Conservation (phyloP, 2,329 filamentous ascomycete genomes). For the Fusarium abutilonis region DNA sequence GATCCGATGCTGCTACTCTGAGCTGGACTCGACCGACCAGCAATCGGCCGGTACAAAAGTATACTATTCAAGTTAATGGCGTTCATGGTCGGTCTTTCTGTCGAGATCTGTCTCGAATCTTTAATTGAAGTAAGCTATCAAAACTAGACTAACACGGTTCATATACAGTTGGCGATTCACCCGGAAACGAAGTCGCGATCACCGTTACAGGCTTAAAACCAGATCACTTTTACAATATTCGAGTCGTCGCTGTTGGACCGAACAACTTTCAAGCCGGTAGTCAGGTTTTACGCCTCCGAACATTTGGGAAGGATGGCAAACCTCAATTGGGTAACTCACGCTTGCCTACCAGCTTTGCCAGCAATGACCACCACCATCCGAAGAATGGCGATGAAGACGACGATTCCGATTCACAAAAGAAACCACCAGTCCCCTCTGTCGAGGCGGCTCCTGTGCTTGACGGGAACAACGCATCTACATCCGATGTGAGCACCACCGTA, state of each 20-base stretch:
- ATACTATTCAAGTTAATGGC: conserved; percentile 92
- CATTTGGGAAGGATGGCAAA: conserved; percentile 71
- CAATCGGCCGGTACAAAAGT: conserved; percentile 79
- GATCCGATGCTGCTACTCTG: conserved; percentile 84
- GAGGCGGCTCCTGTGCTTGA: conserved; percentile 72
- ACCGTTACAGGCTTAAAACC: conserved; percentile 89
- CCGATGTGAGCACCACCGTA: conserved; percentile 67
- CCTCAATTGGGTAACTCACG: conserved; percentile 68
- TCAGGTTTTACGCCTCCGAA: conserved; percentile 83
- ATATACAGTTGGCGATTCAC: conserved; percentile 80
- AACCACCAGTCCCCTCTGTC: conserved; percentile 63
- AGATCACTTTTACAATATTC: conserved; percentile 90
- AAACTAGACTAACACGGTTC: conserved; percentile 27
- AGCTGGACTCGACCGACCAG: conserved; percentile 84
- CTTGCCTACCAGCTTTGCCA: conserved; percentile 65
- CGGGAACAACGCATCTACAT: conserved; percentile 66
- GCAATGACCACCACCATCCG: conserved; percentile 59
- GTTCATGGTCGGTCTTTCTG: conserved; percentile 74
- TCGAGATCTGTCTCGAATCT: conserved; percentile 4
- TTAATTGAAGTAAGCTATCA: not conserved
- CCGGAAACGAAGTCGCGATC: conserved; percentile 66
- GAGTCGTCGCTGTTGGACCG: conserved; percentile 88
- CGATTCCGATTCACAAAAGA: conserved; percentile 57
- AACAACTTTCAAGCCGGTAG: conserved; percentile 95
- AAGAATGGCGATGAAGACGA: conserved; percentile 57